These are phyloP conservation scores for Hypoxylon sp. DNA, from an alignment of 2,329 filamentous ascomycete genomes.

Conservation along the genomic window DNA sequence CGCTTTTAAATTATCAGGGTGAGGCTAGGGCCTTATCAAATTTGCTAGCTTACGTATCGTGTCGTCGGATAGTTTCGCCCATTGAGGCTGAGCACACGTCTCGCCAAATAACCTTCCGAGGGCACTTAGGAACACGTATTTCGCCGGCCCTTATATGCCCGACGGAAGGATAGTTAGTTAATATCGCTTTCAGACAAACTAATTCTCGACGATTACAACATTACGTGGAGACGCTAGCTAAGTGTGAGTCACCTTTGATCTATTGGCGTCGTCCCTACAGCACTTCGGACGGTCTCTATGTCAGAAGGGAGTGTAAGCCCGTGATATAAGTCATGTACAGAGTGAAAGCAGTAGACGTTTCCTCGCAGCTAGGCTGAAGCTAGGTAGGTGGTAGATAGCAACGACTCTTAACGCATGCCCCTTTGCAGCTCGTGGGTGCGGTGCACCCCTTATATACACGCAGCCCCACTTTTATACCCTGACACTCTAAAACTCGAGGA, in stretches of 20 bases:
- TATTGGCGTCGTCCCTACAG: background rate
- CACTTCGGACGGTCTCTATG: too few relatives aligned
- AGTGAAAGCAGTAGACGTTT: too few relatives aligned
- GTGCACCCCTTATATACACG: too few relatives aligned
- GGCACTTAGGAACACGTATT: constrained; percentile 4
- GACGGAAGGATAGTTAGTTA: background rate
- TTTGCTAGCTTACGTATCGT: constrained; percentile 13
- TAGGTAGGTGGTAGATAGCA: too few relatives aligned
- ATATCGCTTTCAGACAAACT: background rate
- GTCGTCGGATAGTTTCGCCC: constrained; percentile 2
- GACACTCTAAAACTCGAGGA: background rate
- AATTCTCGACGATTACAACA: background rate
- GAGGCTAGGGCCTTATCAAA: constrained; percentile 1
- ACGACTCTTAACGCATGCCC: too few relatives aligned
- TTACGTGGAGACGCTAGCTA: background rate
- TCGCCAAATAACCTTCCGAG: constrained; percentile 16
- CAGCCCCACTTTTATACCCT: background rate
- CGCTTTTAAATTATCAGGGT: constrained; percentile 7
- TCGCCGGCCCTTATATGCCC: constrained; percentile 2
- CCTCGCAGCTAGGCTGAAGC: too few relatives aligned
- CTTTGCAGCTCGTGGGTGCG: too few relatives aligned
- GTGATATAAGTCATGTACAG: too few relatives aligned
- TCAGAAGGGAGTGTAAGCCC: too few relatives aligned
- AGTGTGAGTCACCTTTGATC: background rate
- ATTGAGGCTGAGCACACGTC: constrained; percentile 27